Evolutionary conservation across 805 yeast genomes (phyloP).

Genomic region (Hanseniaspora vineae): DNA sequence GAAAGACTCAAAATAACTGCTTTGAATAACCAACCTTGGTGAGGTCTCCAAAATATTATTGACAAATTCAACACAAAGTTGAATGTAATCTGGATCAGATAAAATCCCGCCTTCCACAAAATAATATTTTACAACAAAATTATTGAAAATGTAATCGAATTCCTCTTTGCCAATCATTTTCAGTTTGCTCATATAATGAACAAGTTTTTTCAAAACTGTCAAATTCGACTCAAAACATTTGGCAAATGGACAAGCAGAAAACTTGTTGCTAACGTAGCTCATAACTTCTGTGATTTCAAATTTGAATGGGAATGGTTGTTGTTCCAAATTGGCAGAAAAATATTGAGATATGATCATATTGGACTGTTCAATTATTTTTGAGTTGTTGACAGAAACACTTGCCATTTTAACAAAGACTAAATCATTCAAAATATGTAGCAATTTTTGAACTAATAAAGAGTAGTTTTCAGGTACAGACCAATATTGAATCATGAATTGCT

Average conservation of each 20-base stretch:
- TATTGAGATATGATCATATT: background rate
- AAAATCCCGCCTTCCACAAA: constrained; percentile 21
- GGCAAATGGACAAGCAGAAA: constrained; percentile 6
- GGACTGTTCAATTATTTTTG: background rate
- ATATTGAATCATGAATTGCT: background rate
- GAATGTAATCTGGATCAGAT: constrained; percentile 48
- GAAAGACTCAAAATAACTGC: constrained; percentile 14
- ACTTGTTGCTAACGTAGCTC: constrained; percentile 16
- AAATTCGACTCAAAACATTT: background rate
- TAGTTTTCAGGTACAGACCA: background rate
- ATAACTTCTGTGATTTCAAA: constrained; percentile 18
- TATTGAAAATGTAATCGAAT: constrained; percentile 26
- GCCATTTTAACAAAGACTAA: background rate
- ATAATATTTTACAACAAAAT: constrained; percentile 26
- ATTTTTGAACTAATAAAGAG: background rate
- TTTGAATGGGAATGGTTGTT: constrained; percentile 20
- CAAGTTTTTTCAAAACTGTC: background rate
- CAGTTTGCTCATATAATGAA: background rate
- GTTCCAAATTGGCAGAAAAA: constrained; percentile 7
- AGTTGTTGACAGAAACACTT: background rate
- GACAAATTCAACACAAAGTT: constrained; percentile 38
- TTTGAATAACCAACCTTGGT: constrained; percentile 35
- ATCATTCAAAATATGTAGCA: background rate
- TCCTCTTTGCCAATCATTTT: constrained; percentile 20
- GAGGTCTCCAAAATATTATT: constrained; percentile 34